Conservation (phyloP, 331 rosid genomes). For the Arachis monticola region DNA sequence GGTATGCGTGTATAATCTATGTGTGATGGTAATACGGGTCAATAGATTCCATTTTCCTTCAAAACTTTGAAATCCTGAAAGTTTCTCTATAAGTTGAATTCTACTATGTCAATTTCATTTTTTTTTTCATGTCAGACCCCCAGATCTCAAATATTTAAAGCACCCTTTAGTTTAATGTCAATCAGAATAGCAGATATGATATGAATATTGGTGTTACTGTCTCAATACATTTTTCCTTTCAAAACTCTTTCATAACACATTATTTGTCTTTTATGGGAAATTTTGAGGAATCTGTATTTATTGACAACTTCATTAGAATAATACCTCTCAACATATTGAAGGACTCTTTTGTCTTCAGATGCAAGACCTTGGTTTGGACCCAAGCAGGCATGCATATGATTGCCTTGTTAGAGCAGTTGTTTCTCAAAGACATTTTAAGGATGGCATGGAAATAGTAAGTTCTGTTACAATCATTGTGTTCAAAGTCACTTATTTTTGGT, state of each 20-base stretch:
- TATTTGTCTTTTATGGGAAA: not conserved
- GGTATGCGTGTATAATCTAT: slow-evolving; percentile 35
- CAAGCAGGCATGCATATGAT: slow-evolving; percentile 64
- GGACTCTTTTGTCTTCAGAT: slow-evolving; percentile 60
- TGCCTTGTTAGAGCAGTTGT: slow-evolving; percentile 65
- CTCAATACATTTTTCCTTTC: slow-evolving; percentile 19
- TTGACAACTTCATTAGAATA: slow-evolving; percentile 36
- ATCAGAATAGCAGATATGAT: not conserved
- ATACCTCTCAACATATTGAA: slow-evolving; percentile 45
- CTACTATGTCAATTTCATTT: slow-evolving; percentile 17
- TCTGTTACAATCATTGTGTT: slow-evolving; percentile 36
- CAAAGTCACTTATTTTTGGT: slow-evolving; percentile 22
- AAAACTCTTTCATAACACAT: not conserved
- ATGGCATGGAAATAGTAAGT: slow-evolving; percentile 69
- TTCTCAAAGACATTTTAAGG: slow-evolving; percentile 53
- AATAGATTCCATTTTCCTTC: slow-evolving; percentile 11
- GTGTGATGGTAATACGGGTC: slow-evolving; percentile 19
- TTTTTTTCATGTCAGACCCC: slow-evolving; percentile 6
- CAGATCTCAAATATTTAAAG: slow-evolving; percentile 30
- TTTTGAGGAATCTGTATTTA: slow-evolving; percentile 27
- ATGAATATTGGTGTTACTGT: slow-evolving; percentile 17
- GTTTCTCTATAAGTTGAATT: slow-evolving; percentile 9
- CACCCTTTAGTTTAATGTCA: slow-evolving; percentile 26
- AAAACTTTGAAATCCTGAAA: slow-evolving; percentile 9
- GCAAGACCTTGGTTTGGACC: slow-evolving; percentile 77